Evolutionary conservation across 2,329 filamentous ascomycete genomes (phyloP), one percentile per base, ranked within the genome.

Genomic region (Macrophomina tecta): DNA sequence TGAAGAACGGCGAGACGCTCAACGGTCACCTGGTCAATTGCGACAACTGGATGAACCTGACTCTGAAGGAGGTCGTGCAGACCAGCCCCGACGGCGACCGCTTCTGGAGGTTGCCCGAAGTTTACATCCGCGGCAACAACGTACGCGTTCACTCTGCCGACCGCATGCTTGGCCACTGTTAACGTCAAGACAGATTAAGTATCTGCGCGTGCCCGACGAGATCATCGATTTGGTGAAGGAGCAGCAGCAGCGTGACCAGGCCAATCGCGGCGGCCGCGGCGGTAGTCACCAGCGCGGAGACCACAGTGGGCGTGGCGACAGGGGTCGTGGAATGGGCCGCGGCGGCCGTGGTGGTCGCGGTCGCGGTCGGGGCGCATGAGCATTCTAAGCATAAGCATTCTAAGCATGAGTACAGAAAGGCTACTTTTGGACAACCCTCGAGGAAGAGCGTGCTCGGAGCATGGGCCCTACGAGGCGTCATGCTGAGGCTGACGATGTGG

Each of bases 11-110:
- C 82, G 94, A 99, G 82, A 98, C 95, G 0, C 87, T 99, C 69
- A 99, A 98, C 82, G 95, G 95, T 70, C 93, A 97, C 77, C 85
- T 99, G 68, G 91, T 97, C 79, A 93, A 91, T 80, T 99, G 94
- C 88, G 95, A 99, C 80, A 99, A 94, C 58, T 99, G 95, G 93
- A 99, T 99, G 95, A 99, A 99, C 82, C 84, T 99, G 73, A 98
- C 94, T 2, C 82, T 99, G 72, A 97, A 95, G 80, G 95, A 98
- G 80, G 96, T 99, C 28, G 92, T 98, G 42, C 94, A 98, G 81
- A 98, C 95, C 18, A 97, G 91, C 77, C 90, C 94, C 30, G 94
- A 98, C 75, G 95, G 93, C 69, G 94, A 98, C 80, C 94, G 91
- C 77, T 99, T 99, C 80, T 91, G 93, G 79, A 87, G 93, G 76